Conservation (phyloP, 2,329 filamentous ascomycete species). For the Arthrobotrys megalospora region DNA sequence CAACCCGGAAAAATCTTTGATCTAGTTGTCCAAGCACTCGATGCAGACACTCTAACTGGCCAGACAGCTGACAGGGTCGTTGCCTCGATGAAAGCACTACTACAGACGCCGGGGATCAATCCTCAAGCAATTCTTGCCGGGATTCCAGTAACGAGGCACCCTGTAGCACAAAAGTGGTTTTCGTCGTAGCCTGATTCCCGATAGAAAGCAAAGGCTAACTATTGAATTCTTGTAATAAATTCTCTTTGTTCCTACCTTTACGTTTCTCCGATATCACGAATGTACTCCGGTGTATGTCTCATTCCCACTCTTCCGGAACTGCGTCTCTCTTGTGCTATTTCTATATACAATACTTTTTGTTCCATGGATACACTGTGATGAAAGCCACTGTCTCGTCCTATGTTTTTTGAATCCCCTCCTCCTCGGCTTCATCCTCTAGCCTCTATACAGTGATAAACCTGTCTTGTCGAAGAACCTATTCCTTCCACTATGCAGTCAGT, state of each 20-base stretch:
- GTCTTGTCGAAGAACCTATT: not conserved
- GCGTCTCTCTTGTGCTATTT: not conserved
- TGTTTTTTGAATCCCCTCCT: constrained; percentile 7
- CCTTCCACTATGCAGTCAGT: constrained; percentile 18
- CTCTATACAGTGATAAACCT: constrained; percentile 3
- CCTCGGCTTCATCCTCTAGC: not conserved
- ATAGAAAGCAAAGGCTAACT: constrained; percentile 38
- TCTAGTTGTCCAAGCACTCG: constrained; percentile 87
- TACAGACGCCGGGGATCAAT: constrained; percentile 81
- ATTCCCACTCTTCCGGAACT: constrained; percentile 19
- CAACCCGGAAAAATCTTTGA: constrained; percentile 87
- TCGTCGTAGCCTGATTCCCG: constrained; percentile 68
- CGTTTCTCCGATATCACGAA: constrained; percentile 31
- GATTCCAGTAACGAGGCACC: constrained; percentile 84
- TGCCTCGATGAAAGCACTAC: constrained; percentile 81
- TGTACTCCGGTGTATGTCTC: constrained; percentile 34
- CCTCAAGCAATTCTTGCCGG: constrained; percentile 81
- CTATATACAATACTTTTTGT: constrained; percentile 42
- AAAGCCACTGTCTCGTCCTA: constrained; percentile 4
- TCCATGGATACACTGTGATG: constrained; percentile 26
- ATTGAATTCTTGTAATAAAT: constrained; percentile 60
- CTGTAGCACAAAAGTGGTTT: constrained; percentile 84
- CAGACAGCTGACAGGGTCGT: constrained; percentile 84
- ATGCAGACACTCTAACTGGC: constrained; percentile 89
- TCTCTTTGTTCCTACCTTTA: constrained; percentile 30